These are phyloP conservation scores for Pascua sp. DNA, from an alignment of 1,284 basidiomycete species.

Conservation along the genomic window DNA sequence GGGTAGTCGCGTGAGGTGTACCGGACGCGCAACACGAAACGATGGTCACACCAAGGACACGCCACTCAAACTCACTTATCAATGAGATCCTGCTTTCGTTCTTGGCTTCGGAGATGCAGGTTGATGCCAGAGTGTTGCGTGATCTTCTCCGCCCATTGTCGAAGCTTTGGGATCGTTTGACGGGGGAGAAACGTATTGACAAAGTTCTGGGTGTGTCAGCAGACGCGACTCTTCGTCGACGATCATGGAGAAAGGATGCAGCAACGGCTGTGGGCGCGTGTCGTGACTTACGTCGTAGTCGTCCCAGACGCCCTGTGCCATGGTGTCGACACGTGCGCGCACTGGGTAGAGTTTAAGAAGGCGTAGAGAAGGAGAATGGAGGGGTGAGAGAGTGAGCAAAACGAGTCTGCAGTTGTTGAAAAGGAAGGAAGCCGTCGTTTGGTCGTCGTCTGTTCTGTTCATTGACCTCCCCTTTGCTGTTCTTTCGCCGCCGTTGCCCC, in stretches of 20 bases:
- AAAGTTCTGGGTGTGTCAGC: constrained; percentile 25
- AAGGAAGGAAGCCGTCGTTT: too few relatives aligned
- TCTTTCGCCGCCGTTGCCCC: too few relatives aligned
- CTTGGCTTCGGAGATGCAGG: constrained; percentile 25
- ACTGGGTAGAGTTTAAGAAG: too few relatives aligned
- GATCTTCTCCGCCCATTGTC: constrained; percentile 25
- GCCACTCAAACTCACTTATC: constrained; percentile 27
- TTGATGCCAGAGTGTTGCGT: constrained; percentile 13
- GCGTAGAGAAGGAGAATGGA: too few relatives aligned
- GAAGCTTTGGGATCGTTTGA: constrained; percentile 32
- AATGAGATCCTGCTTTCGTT: constrained; percentile 38
- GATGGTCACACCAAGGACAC: too few relatives aligned
- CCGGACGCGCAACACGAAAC: background rate
- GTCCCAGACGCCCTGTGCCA: constrained; percentile 7
- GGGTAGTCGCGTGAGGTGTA: background rate
- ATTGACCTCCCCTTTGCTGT: too few relatives aligned
- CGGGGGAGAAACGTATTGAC: constrained; percentile 24
- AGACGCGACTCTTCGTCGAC: constrained; percentile 4
- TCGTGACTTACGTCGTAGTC: constrained; percentile 8
- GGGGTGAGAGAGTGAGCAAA: too few relatives aligned
- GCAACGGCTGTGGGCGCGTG: background rate
- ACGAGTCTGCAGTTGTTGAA: too few relatives aligned
- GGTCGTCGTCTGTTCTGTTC: too few relatives aligned
- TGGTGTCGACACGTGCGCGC: background rate
- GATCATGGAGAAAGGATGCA: background rate